Evolutionary conservation across 2,329 filamentous ascomycete species (phyloP).

Genomic region (Claviceps quebecensis): DNA sequence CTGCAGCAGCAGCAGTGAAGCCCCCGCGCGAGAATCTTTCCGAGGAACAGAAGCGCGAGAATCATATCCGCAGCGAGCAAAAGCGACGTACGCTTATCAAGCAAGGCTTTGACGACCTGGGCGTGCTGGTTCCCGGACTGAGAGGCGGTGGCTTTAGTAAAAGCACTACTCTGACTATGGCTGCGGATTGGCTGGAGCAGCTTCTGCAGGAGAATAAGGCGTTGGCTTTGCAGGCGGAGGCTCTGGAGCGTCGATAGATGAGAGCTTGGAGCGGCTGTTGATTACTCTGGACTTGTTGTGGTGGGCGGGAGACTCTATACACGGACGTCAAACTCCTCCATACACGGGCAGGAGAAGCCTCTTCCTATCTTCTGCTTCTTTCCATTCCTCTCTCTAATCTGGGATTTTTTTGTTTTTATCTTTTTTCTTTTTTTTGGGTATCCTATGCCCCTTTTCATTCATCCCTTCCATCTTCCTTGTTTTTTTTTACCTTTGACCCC

Average conservation of each 20-base stretch:
- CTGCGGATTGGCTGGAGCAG: slow-evolving; percentile 65
- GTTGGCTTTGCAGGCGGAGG: slow-evolving; percentile 22
- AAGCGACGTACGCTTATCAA: slow-evolving; percentile 73
- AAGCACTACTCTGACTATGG: slow-evolving; percentile 61
- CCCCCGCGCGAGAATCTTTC: slow-evolving; percentile 55
- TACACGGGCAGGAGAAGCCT: too few species aligned
- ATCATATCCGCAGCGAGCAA: slow-evolving; percentile 79
- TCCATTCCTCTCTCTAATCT: too few species aligned
- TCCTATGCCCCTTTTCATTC: neutral
- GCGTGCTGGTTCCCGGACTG: slow-evolving; percentile 60
- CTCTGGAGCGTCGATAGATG: neutral
- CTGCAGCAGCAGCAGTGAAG: slow-evolving; percentile 25
- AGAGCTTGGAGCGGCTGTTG: neutral
- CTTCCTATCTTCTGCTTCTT: too few species aligned
- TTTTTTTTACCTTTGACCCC: neutral
- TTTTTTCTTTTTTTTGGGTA: too few species aligned
- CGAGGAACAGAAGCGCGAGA: slow-evolving; percentile 69
- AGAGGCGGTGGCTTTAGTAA: slow-evolving; percentile 68
- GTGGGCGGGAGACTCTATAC: too few species aligned
- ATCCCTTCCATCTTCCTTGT: neutral
- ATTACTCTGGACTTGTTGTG: too few species aligned
- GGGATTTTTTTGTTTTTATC: too few species aligned
- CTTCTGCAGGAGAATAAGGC: slow-evolving; percentile 54
- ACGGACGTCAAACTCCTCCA: too few species aligned
- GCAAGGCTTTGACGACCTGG: slow-evolving; percentile 70